These are phyloP conservation scores for Hericium coralloides DNA, from an alignment of 768 basidiomycete genomes.

Conservation along the genomic window DNA sequence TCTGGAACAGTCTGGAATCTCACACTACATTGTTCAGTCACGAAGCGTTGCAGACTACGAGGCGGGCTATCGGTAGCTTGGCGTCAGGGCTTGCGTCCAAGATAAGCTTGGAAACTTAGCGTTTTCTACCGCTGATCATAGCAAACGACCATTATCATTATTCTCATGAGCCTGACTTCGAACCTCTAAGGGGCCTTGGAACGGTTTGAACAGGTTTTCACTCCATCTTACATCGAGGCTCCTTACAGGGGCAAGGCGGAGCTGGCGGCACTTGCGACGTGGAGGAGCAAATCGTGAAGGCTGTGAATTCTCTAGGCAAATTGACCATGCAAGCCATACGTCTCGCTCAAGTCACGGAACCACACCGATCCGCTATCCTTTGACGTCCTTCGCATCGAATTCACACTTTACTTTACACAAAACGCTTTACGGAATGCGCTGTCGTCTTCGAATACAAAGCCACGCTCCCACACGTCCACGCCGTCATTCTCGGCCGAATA, in stretches of 20 bases:
- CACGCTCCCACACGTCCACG: no score
- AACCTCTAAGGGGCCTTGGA: slow-evolving; percentile 33
- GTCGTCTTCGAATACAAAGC: no score
- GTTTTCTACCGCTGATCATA: slow-evolving; percentile 48
- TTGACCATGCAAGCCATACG: no score
- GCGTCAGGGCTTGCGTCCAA: slow-evolving; percentile 16
- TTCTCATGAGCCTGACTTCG: slow-evolving; percentile 36
- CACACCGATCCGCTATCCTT: no score
- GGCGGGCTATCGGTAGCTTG: slow-evolving; percentile 43
- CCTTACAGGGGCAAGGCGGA: slow-evolving; percentile 36
- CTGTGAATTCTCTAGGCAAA: slow-evolving; percentile 38
- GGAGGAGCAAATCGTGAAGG: slow-evolving; percentile 30
- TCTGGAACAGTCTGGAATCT: slow-evolving; percentile 32
- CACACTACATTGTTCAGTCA: slow-evolving; percentile 32
- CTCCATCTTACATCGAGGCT: slow-evolving; percentile 43
- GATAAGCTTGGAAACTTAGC: slow-evolving; percentile 15
- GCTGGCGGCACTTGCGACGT: slow-evolving; percentile 39
- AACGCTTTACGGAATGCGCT: no score
- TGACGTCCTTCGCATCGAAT: no score
- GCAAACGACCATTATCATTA: slow-evolving; percentile 47
- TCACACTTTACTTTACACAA: no score
- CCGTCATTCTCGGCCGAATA: no score
- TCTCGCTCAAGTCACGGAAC: no score
- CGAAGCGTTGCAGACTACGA: slow-evolving; percentile 31
- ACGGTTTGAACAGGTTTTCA: slow-evolving; percentile 35